A percentile compares a stretch with the other conserved stretches of the same genome.
Evolutionary conservation across 768 basidiomycete genomes (phyloP).

Genomic region (Trametes cingulata): DNA sequence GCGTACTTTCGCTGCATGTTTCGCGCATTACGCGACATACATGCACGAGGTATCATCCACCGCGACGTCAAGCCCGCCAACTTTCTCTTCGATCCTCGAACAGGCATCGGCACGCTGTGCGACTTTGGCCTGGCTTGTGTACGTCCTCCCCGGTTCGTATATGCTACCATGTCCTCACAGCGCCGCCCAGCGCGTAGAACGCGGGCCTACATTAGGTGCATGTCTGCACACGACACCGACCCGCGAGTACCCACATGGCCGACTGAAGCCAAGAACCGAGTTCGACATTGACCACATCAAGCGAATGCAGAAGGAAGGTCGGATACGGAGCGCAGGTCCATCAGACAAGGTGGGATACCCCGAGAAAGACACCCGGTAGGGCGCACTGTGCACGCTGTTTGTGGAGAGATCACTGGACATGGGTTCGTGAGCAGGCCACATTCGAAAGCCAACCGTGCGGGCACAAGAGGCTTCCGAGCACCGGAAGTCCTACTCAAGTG

Average conservation of each 20-base stretch:
- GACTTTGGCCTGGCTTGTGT: conserved; percentile 97
- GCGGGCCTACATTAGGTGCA: conserved; percentile 45
- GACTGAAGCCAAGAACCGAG: conserved; percentile 43
- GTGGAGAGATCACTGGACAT: conserved; percentile 3
- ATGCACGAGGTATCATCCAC: conserved; percentile 85
- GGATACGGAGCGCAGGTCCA: conserved; percentile 50
- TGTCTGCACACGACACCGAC: conserved; percentile 82
- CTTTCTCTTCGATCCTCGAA: conserved; percentile 88
- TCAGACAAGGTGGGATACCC: conserved; percentile 79
- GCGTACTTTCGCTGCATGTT: conserved; percentile 90
- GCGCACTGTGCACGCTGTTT: neutral
- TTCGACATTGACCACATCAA: conserved; percentile 53
- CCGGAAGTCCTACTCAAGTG: conserved; percentile 97
- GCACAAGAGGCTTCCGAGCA: conserved; percentile 94
- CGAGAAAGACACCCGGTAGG: conserved; percentile 71
- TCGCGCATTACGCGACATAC: conserved; percentile 86
- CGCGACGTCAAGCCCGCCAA: conserved; percentile 98
- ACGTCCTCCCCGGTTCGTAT: conserved; percentile 31
- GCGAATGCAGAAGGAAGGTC: conserved; percentile 59
- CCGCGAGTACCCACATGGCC: conserved; percentile 67
- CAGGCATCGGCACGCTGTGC: conserved; percentile 81
- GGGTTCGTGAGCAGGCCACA: conserved; percentile 50
- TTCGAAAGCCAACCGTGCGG: conserved; percentile 94
- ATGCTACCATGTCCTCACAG: neutral
- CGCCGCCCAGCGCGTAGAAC: conserved; percentile 54